phyloP scores from a whole-genome alignment of 2,329 filamentous ascomycete species.

The Stromatinia cepivora region DNA sequence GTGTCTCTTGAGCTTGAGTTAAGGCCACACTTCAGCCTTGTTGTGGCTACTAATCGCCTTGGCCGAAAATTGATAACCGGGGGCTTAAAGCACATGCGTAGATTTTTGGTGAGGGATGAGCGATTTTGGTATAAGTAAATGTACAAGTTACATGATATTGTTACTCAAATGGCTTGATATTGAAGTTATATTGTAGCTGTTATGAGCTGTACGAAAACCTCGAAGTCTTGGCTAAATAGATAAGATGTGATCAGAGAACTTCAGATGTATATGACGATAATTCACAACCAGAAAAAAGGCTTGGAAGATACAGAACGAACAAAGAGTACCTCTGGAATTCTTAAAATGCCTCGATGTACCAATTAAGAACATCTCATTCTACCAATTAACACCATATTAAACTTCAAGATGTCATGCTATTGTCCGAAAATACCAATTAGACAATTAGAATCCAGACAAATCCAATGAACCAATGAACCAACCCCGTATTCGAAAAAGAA shows the following conservation, averaged over 20 bases:
- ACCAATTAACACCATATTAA: background rate
- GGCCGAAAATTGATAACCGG: constrained; percentile 12
- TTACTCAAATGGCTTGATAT: background rate
- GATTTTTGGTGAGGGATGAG: constrained; percentile 7
- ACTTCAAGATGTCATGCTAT: background rate
- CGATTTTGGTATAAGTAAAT: background rate
- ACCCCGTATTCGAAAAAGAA: background rate
- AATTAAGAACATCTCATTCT: background rate
- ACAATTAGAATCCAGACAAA: background rate
- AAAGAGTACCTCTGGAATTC: background rate
- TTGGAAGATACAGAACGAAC: background rate
- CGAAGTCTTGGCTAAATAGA: constrained; percentile 11
- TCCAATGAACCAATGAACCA: too few species aligned
- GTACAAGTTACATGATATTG: background rate
- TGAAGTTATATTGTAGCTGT: background rate
- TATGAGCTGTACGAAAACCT: constrained; percentile 17
- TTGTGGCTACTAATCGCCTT: constrained; percentile 10
- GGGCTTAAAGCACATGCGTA: background rate
- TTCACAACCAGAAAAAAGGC: background rate
- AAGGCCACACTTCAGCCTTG: constrained; percentile 20
- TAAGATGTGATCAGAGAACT: background rate
- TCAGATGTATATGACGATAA: constrained; percentile 14
- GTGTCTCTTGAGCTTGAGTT: constrained; percentile 11
- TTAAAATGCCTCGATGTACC: too few species aligned
- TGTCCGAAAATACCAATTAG: background rate